Evolutionary conservation across 169 alveolate species (phyloP), one percentile per base, ranked within the genome.

Genomic region (Pseudocohnilembus persalinus): DNA sequence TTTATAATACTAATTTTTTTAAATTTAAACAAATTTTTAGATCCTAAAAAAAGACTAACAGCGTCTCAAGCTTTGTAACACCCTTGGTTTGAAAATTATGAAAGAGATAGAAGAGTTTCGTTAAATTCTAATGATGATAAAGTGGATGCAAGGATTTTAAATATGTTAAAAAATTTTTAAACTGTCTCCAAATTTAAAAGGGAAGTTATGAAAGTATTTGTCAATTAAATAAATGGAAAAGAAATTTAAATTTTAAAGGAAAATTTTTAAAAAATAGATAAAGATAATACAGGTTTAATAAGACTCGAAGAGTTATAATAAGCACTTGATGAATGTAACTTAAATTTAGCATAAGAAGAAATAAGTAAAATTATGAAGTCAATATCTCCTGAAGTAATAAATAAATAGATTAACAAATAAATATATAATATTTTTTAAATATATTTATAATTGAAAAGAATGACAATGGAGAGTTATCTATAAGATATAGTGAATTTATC

Each of bases 401-500:
- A 4, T 73, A 4, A 73, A 73, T n/a, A 73, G 6, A 4, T 29
- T 73, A 4, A 73, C 1, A n/a, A 64, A 64, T 24, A 20, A 24
- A 64, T 24, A 64, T 4, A 49, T 11, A 49, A 49, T 49, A 49
- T 49, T 49, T 49, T 11, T 11, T 49, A 11, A 49, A 49, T 49
- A 49, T 49, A 49, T 49, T 49, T 49, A 49, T 49, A 20, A 64
- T 24, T 24, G 73, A 64, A 29, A 81, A 81, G 72, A 32, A 34
- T 81, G 68, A 49, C 20, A 49, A 49, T 49, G 68, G 88, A 83
- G 73, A 77, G 31, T 83, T 35, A 82, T 92, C 68, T 20, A 68
- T 80, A 82, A 25, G 81, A 83, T 29, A 94, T 89, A 65, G 95
- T 92, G 31, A 92, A 88, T 76, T 93, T 87, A 72, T 88, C 88